These are phyloP conservation scores for Limnomonas spitsbergensis DNA, from an alignment of 139 green algal species.

Conservation along the genomic window DNA sequence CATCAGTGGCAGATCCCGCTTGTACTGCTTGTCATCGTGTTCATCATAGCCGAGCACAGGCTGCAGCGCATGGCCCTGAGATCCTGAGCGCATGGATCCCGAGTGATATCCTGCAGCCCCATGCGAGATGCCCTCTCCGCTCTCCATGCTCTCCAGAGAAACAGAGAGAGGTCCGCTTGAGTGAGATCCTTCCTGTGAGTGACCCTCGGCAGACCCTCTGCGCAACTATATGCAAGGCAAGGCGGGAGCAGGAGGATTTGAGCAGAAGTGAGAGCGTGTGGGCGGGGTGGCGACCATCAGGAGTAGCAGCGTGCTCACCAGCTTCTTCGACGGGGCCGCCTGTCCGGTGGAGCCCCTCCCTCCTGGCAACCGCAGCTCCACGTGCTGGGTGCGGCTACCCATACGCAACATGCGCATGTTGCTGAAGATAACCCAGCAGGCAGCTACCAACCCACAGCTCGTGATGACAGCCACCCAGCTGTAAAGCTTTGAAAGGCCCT, in stretches of 20 bases:
- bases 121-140: not conserved
- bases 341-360: not conserved
- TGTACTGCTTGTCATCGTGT: slow-evolving; percentile 10
- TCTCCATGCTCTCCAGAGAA: not conserved
- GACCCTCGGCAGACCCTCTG: too few species aligned
- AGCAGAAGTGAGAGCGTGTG: too few species aligned
- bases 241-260: too few species aligned
- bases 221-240: too few species aligned
- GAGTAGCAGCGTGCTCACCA: too few species aligned
- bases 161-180: not conserved
- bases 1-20: slow-evolving; percentile 28
- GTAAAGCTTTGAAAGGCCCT: slow-evolving; percentile 33
- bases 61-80: not conserved
- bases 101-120: not conserved
- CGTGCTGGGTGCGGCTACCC: not conserved
- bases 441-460: not conserved
- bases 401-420: not conserved
- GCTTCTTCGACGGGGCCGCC: too few species aligned
- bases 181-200: too few species aligned
- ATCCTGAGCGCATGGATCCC: too few species aligned
- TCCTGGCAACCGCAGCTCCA: slow-evolving; percentile 8
- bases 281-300: too few species aligned
- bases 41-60: not conserved
- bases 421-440: slow-evolving; percentile 9
- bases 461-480: slow-evolving; percentile 11